Conservation (phyloP, 441 rosid genomes). For the Syzygium syzygioides region DNA sequence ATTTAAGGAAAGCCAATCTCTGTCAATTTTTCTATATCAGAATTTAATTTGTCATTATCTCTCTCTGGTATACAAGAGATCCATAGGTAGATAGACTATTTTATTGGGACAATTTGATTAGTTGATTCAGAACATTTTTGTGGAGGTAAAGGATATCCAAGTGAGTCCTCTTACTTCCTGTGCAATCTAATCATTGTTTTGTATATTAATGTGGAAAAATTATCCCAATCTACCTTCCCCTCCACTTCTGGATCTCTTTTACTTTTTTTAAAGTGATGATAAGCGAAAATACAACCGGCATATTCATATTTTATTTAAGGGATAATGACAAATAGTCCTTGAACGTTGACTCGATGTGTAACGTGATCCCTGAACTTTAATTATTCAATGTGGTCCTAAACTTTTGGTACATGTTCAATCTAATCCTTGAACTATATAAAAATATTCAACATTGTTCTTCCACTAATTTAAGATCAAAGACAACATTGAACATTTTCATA, state of each 20-base stretch:
- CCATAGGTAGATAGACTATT: not conserved
- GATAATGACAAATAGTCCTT: no score
- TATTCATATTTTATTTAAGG: not conserved
- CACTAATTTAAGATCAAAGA: no score
- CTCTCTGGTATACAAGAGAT: not conserved
- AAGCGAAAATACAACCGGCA: not conserved
- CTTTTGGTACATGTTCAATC: no score
- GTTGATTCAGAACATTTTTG: not conserved
- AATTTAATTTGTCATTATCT: not conserved
- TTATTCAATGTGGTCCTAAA: no score
- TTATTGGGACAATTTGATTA: not conserved
- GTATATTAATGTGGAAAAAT: not conserved
- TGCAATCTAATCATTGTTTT: not conserved
- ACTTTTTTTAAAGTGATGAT: not conserved
- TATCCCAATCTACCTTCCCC: not conserved
- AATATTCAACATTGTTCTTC: no score
- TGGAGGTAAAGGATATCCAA: not conserved
- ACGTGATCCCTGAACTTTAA: no score
- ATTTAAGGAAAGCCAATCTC: not conserved
- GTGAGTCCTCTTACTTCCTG: not conserved
- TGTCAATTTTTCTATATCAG: not conserved
- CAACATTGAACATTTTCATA: no score
- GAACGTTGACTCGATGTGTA: no score
- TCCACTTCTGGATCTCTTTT: not conserved
- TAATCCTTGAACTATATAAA: no score